Evolutionary conservation across 129 eudicot genomes (phyloP).

Genomic region (Chrysanthemum seticuspe): DNA sequence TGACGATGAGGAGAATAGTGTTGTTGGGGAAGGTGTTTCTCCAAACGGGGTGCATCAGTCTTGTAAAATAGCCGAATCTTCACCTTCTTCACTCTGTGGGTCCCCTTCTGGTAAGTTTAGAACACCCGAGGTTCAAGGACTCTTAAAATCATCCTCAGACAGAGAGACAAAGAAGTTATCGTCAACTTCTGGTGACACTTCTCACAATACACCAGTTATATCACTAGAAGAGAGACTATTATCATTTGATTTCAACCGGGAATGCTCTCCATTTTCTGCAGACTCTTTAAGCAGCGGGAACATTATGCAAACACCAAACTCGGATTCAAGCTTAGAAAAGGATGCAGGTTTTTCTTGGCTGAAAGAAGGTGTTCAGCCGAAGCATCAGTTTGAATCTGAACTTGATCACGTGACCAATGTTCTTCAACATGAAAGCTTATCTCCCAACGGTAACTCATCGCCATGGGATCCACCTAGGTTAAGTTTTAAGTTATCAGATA

Average conservation of each 20-base stretch:
- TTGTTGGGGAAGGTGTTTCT: slow-evolving; percentile 12
- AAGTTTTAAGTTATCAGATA: slow-evolving; percentile 34
- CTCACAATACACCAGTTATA: background rate
- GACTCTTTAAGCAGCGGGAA: slow-evolving; percentile 57
- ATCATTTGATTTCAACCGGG: slow-evolving; percentile 26
- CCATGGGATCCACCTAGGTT: slow-evolving; percentile 46
- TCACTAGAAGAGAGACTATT: slow-evolving; percentile 6
- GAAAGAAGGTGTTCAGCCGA: slow-evolving; percentile 26
- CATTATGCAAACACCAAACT: slow-evolving; percentile 76
- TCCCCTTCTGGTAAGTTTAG: background rate
- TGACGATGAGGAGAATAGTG: slow-evolving; percentile 17
- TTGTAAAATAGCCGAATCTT: background rate
- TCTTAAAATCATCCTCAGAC: background rate
- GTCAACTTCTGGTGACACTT: slow-evolving; percentile 15
- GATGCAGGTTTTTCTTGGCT: slow-evolving; percentile 29
- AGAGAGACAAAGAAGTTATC: background rate
- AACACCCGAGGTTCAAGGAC: background rate
- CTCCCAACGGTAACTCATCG: slow-evolving; percentile 39
- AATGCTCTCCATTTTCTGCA: slow-evolving; percentile 45
- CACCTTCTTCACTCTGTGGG: background rate
- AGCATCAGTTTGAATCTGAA: slow-evolving; percentile 31
- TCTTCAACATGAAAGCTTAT: slow-evolving; percentile 40
- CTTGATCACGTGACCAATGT: slow-evolving; percentile 40
- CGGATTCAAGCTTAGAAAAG: slow-evolving; percentile 53
- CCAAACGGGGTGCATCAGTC: slow-evolving; percentile 13